phyloP scores from a whole-genome alignment of 2,329 filamentous ascomycete species.

The Talaromyces sp. region DNA sequence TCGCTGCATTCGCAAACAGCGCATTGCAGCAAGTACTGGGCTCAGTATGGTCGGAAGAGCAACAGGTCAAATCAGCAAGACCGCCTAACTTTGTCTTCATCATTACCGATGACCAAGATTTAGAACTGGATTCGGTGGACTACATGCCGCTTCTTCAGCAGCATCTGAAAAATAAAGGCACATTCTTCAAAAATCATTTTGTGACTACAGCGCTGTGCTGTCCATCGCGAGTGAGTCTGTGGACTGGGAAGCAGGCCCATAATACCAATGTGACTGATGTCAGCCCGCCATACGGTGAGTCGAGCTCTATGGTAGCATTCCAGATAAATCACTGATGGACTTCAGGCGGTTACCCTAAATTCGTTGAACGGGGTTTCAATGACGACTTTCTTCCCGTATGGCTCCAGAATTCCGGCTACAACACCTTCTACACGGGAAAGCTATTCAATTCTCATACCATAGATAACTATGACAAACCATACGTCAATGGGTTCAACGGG shows the following conservation, averaged over 20 bases:
- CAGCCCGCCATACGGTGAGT: conserved; percentile 52
- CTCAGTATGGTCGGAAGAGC: background rate
- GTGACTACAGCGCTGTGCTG: conserved; percentile 68
- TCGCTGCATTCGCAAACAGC: background rate
- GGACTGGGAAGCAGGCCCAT: conserved; percentile 66
- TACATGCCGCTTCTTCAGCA: conserved; percentile 61
- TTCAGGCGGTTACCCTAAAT: conserved; percentile 50
- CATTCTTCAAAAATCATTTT: conserved; percentile 62
- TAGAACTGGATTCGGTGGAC: conserved; percentile 59
- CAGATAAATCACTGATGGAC: background rate
- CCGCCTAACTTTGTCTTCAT: conserved; percentile 64
- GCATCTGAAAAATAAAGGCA: conserved; percentile 59
- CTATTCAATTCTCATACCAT: conserved; percentile 54
- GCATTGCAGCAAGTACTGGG: conserved; percentile 1
- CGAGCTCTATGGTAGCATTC: background rate
- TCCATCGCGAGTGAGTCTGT: conserved; percentile 63
- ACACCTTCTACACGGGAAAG: conserved; percentile 58
- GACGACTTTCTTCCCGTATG: conserved; percentile 53
- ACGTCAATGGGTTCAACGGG: conserved; percentile 38
- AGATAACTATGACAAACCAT: conserved; percentile 48
- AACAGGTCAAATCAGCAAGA: background rate
- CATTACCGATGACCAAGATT: conserved; percentile 67
- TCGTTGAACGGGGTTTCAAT: conserved; percentile 52
- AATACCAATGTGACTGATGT: conserved; percentile 69
- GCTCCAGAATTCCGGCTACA: conserved; percentile 53